Conservation (phyloP, 2,329 filamentous ascomycete genomes). For the Colletotrichum liriopes region DNA sequence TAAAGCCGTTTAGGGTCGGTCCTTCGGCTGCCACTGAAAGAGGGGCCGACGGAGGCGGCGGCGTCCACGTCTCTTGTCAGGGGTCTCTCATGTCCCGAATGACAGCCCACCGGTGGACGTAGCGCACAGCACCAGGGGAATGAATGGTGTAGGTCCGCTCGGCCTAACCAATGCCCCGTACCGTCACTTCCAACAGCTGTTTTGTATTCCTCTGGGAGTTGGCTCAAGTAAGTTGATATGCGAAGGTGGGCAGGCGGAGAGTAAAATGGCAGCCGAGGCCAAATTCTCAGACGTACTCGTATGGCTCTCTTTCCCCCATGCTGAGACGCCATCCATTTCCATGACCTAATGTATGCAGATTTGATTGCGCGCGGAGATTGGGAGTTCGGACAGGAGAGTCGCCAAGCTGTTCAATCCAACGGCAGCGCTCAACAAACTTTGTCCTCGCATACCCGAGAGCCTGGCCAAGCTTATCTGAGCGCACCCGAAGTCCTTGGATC, state of each 20-base stretch:
- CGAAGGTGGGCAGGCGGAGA: not conserved
- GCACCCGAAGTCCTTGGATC: not conserved
- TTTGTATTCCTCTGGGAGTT: no score
- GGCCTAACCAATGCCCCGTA: not conserved
- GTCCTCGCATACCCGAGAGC: conserved; percentile 35
- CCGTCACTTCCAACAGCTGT: not conserved
- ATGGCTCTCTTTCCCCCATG: conserved; percentile 2
- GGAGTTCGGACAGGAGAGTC: conserved; percentile 7
- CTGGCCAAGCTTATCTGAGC: conserved; percentile 22
- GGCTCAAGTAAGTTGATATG: not conserved
- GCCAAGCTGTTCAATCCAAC: conserved; percentile 31
- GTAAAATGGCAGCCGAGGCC: not conserved
- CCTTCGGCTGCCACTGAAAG: conserved; percentile 18
- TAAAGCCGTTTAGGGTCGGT: conserved; percentile 21
- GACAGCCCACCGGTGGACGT: conserved; percentile 31
- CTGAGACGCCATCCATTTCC: conserved; percentile 7
- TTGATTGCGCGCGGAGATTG: conserved; percentile 32
- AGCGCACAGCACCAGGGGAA: conserved; percentile 15
- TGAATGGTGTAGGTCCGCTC: not conserved
- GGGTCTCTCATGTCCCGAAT: conserved; percentile 28
- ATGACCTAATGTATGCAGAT: conserved; percentile 4
- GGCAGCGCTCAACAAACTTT: conserved; percentile 36
- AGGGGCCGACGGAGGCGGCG: conserved; percentile 19
- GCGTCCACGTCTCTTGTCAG: conserved; percentile 10
- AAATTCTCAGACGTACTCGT: not conserved